A percentile compares a stretch with the other conserved stretches of the same genome.
Conservation (phyloP, 2,329 filamentous ascomycete species). For the Fonsecaea monophora region DNA sequence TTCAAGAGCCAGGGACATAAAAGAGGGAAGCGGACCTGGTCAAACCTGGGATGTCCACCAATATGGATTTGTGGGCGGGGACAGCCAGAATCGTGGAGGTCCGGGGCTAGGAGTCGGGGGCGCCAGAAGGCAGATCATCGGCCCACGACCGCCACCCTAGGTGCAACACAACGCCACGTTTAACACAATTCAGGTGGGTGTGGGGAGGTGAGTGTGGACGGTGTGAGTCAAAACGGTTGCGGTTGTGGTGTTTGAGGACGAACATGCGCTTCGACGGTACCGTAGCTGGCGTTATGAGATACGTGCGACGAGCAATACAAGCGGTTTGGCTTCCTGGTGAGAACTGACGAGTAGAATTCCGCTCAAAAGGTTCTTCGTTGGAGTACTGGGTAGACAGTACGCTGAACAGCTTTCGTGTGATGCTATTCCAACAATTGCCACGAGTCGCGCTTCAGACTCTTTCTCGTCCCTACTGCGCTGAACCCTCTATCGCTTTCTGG, state of each 20-base stretch:
- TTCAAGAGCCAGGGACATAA: conserved; percentile 54
- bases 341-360: background rate
- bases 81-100: conserved; percentile 64
- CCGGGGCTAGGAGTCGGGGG: conserved; percentile 61
- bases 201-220: background rate
- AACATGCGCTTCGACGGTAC: background rate
- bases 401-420: background rate
- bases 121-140: conserved; percentile 66
- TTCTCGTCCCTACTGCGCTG: background rate
- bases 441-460: background rate
- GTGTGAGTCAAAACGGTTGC: background rate
- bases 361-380: background rate
- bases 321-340: background rate
- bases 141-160: conserved; percentile 59
- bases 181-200: background rate
- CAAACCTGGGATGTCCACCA: conserved; percentile 66
- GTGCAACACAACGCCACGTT: background rate
- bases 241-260: background rate
- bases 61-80: conserved; percentile 68
- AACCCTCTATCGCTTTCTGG: conserved; percentile 44
- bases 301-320: background rate
- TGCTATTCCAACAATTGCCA: background rate
- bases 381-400: background rate
- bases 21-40: conserved; percentile 56
- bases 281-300: background rate